A percentile compares a stretch with the other conserved stretches of the same genome.
Evolutionary conservation across 2,329 filamentous ascomycete genomes (phyloP).

Genomic region (Aureobasidium sp.): DNA sequence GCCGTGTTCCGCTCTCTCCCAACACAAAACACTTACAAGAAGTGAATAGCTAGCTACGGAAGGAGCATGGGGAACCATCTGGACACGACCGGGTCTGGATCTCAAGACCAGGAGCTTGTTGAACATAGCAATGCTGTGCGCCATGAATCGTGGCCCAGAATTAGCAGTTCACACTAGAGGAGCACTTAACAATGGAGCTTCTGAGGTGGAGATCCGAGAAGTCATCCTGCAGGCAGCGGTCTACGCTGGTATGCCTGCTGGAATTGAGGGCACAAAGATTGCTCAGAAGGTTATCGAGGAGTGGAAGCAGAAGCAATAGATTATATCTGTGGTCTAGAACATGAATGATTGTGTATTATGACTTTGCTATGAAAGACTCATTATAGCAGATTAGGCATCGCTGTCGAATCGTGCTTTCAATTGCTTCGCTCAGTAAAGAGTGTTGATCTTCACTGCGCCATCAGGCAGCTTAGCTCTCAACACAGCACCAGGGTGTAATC

Average conservation of each 20-base stretch:
- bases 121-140: constrained; percentile 60
- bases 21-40: neutral
- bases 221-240: constrained; percentile 45
- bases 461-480: constrained; percentile 37
- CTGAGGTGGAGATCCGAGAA: constrained; percentile 57
- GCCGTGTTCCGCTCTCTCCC: no score
- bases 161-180: constrained; percentile 57
- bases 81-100: constrained; percentile 56
- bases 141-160: constrained; percentile 53
- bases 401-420: neutral
- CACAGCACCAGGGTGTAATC: constrained; percentile 40
- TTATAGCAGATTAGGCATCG: neutral
- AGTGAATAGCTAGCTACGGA: constrained; percentile 45
- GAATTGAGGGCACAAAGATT: constrained; percentile 48
- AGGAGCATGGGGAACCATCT: constrained; percentile 57
- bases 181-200: constrained; percentile 56
- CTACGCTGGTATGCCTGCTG: constrained; percentile 50
- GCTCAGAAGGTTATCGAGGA: constrained; percentile 47
- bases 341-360: neutral
- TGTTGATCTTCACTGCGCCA: constrained; percentile 34
- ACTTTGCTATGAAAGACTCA: neutral
- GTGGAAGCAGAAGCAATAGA: constrained; percentile 37
- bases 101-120: constrained; percentile 55
- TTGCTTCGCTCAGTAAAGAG: neutral
- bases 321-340: neutral